Percentiles rank a stretch among this genome's conserved stretches.
These are phyloP conservation scores for Ophiosphaerella narmari DNA, from an alignment of 2,329 filamentous ascomycete species.

Conservation along the genomic window DNA sequence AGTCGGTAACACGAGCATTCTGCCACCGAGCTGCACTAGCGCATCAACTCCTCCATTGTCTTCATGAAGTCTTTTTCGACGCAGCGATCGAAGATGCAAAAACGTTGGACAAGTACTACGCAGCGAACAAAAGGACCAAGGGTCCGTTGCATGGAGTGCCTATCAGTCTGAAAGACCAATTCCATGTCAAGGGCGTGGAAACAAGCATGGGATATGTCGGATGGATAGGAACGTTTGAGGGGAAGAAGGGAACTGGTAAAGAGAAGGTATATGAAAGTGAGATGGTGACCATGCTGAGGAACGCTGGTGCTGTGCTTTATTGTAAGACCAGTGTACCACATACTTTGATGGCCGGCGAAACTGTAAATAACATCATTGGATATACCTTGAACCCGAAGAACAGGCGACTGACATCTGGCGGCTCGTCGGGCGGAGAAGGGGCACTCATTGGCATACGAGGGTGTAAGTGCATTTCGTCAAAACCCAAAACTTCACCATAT, in stretches of 20 bases:
- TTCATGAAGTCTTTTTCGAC: conserved; percentile 57
- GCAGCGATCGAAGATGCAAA: conserved; percentile 50
- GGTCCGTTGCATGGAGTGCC: conserved; percentile 55
- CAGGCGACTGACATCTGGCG: conserved; percentile 57
- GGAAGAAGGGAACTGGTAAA: conserved; percentile 56
- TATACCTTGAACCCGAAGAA: conserved; percentile 64
- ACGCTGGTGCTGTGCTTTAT: conserved; percentile 61
- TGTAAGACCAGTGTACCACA: conserved; percentile 64
- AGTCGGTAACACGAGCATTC: conserved; percentile 61
- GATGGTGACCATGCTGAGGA: conserved; percentile 60
- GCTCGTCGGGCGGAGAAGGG: conserved; percentile 65
- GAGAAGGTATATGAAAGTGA: conserved; percentile 62
- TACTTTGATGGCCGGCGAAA: conserved; percentile 64
- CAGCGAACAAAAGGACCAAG: conserved; percentile 39
- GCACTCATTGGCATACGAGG: conserved; percentile 61
- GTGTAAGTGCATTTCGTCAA: conserved; percentile 31
- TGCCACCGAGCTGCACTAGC: conserved; percentile 60
- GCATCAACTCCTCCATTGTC: conserved; percentile 52
- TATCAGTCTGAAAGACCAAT: conserved; percentile 56
- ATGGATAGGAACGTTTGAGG: conserved; percentile 67
- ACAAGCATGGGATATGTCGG: conserved; percentile 65
- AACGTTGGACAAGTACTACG: conserved; percentile 48
- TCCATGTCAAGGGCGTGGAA: conserved; percentile 54
- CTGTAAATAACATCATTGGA: conserved; percentile 64
- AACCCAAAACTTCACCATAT: not conserved